Evolutionary conservation across 2,329 filamentous ascomycete species (phyloP), one percentile per base, ranked within the genome.

Genomic region (Trichoderma sp.): DNA sequence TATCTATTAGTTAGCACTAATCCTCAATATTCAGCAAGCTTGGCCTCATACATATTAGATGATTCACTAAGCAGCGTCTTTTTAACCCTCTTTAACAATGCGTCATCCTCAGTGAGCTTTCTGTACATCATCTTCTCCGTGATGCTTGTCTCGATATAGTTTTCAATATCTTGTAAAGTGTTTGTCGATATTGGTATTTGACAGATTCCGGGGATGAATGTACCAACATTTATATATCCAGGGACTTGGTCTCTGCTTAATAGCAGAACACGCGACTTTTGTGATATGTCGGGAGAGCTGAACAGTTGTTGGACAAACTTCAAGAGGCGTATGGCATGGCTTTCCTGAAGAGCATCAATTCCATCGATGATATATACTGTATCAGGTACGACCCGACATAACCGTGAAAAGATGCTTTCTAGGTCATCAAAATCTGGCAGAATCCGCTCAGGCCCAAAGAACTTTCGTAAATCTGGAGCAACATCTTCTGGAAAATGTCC

Each of bases 231-330:
- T 7, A 58, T 13, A 24, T 58, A 58, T 24, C 55, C 55, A 6
- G 55, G 55, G 21, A 58, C 31, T 58, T 58, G 55, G 4, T 58
- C 55, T 19, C 55, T 58, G 31, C 55, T 58, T 7, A 58, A 37
- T 58, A 58, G 5, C 33, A 58, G 7, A 37, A 58, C 24, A 1
- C 55, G 55, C 4, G 55, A 37, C n/a, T n/a, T 10, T 24, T 58
- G 21, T 14, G 31, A 24, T 14, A 24, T 5, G 5, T 24, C 5
- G 2, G 55, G 13, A 11, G 31, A 58, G 5, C 19, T 13, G 19
- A 58, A 58, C 35, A 58, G 5, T 2, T 5, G 19, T 27, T 58
- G 55, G 1, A 58, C 13, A 24, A 58, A 24, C 10, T 4, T 58
- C 19, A 58, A 35, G 21, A 58, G n/a, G 3, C 8, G 55, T 6